Evolutionary conservation across 495 filamentous ascomycete genomes (phyloP), one percentile per base, ranked within the genome.

Genomic region (Penicillium coffeae): DNA sequence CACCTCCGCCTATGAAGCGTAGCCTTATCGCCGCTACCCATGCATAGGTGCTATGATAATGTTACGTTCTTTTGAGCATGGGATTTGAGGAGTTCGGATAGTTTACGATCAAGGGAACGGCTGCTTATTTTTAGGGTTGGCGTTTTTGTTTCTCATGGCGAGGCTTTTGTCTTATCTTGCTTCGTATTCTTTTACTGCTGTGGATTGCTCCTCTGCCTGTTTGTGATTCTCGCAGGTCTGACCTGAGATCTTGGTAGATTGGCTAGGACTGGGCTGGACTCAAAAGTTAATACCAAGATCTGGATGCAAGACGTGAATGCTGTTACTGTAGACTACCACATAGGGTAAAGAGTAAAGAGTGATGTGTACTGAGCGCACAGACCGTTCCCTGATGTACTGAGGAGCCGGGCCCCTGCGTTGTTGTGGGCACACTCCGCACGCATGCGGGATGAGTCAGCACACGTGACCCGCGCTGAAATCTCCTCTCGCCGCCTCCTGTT

Each of bases 1-100:
- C 75, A 3, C 74, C 75, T 21, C 75, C 74, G 4, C 73, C 75
- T 2, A 70, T 71, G 68, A 79, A 79, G 56, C 59, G 73, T 20
- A 63, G 63, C 19, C 47, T 72, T 48, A 45, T 72, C 9, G 65
- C 71, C 42, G 64, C 62, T 12, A 52, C 48, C 1, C 57, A 65
- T 43, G 52, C 51, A 13, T 73, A 55, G 48, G n/a, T 7, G 36
- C 10, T 7, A 38, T 7, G n/a, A n/a, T n/a, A n/a, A 30, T 38
- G 34, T 10, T 8, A 8, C 27, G 10, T 56, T 45, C 9, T 34
- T 30, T 30, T 30, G 32, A 50, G 48, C 43, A 35, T 43, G 47
- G 50, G 46, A 51, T 45, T 48, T 39, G 42, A 21, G 49, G 50
- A 42, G 51, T 63, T 50, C 44, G 40, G 27, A 35, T 41, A 22